Evolutionary conservation across 2,329 filamentous ascomycete species (phyloP).

Genomic region (Penicillium sp.): DNA sequence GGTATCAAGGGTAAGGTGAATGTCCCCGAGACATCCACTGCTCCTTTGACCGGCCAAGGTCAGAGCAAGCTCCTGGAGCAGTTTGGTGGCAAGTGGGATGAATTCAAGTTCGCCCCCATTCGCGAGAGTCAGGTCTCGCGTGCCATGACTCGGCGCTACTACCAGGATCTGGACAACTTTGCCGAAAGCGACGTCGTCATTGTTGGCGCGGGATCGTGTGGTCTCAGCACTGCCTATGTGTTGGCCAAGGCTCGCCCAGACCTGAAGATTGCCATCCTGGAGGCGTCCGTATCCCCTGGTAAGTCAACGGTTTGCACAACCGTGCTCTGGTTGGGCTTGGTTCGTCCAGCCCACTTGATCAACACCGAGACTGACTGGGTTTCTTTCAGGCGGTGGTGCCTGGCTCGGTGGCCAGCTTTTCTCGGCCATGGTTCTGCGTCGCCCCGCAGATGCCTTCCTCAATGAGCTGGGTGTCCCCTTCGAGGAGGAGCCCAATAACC

Average conservation of each 20-base stretch:
- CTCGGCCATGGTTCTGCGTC: conserved; percentile 91
- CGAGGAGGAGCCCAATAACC: conserved; percentile 83
- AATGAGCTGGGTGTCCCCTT: conserved; percentile 74
- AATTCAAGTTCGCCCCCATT: conserved; percentile 78
- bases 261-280: conserved; percentile 84
- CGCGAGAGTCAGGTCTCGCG: conserved; percentile 88
- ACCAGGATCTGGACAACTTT: conserved; percentile 78
- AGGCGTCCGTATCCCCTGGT: conserved; percentile 75
- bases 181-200: conserved; percentile 94
- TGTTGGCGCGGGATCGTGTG: conserved; percentile 82
- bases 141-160: conserved; percentile 92
- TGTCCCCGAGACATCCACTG: conserved; percentile 40
- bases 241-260: conserved; percentile 79
- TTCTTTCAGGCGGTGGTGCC: conserved; percentile 63
- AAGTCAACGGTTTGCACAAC: conserved; percentile 8
- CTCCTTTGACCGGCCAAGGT: conserved; percentile 32
- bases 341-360: no score
- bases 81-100: conserved; percentile 71
- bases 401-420: conserved; percentile 95
- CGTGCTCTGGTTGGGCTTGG: no score
- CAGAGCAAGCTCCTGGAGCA: conserved; percentile 55
- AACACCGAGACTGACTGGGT: not conserved
- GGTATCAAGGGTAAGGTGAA: conserved; percentile 42
- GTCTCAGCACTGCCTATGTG: conserved; percentile 76
- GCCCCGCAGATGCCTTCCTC: conserved; percentile 81